Evolutionary conservation across 768 basidiomycete species (phyloP), one percentile per base, ranked within the genome.

Genomic region (Trametes cubensis): DNA sequence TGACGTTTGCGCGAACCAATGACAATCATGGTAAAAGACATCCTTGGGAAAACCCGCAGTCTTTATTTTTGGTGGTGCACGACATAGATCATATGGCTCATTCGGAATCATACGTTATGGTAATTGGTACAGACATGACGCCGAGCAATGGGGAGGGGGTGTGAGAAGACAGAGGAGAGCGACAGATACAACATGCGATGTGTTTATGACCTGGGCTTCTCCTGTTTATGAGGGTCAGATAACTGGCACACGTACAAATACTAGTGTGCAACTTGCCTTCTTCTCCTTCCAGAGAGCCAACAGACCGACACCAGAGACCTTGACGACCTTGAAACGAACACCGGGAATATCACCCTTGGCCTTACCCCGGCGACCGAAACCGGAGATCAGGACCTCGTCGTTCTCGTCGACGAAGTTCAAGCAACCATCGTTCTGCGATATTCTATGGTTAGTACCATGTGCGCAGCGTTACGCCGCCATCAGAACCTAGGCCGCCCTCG

Each of bases 261-360:
- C 41, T 11, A 20, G 7, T 46, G 6, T 25, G 49, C 23, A 25
- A 79, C 85, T 48, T 60, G 89, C 93, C 90, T 98, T 98, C 85
- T 98, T 98, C 85, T 98, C 95, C 77, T 96, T 97, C 95, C 95
- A 97, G 71, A 97, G 83, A 64, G 95, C 95, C 66, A 97, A 86
- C 61, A 99, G 87, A 83, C 97, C 97, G 69, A 99, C 97, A 75
- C 97, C 97, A 58, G 97, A 98, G 45, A 99, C 97, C 83, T 99
- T 98, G 72, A 99, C 97, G 70, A 98, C 89, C 82, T 99, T 98
- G 90, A 98, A 98, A 67, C 96, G 94, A 68, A 98, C 96, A 86
- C 97, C 95, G 44, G 97, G 97, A 80, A 99, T 98, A 91, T 98
- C 96, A 89, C 93, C 97, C 86, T 98, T 99, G 66, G 96, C 96